Percentiles rank a stretch among this genome's conserved stretches.
Evolutionary conservation across 2,329 filamentous ascomycete species (phyloP).

Genomic region (Sarocladium oryzae): DNA sequence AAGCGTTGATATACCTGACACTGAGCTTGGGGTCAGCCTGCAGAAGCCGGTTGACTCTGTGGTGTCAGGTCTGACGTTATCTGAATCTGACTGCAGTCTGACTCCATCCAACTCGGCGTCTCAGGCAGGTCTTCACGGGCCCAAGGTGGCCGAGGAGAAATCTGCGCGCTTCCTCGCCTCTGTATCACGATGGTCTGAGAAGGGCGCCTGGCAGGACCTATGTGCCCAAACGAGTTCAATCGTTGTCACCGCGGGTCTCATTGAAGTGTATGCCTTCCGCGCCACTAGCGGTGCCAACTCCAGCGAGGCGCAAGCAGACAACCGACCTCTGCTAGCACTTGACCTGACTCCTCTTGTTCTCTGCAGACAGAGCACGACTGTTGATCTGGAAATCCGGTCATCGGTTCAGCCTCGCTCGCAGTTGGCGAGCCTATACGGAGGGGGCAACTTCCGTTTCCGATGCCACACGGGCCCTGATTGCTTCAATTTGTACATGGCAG

Average conservation of each 20-base stretch:
- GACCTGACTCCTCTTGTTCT: slow-evolving; percentile 89
- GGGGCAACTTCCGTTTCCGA: slow-evolving; percentile 82
- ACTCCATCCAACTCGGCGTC: slow-evolving; percentile 78
- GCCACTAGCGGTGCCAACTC: slow-evolving; percentile 12
- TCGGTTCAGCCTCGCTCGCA: slow-evolving; percentile 68
- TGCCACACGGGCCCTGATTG: slow-evolving; percentile 72
- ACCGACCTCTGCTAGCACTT: slow-evolving; percentile 56
- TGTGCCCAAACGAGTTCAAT: slow-evolving; percentile 46
- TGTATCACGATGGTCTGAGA: slow-evolving; percentile 58
- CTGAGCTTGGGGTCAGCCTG: slow-evolving; percentile 52
- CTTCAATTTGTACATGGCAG: slow-evolving; percentile 72
- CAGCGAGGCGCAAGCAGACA: slow-evolving; percentile 29
- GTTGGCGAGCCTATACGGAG: slow-evolving; percentile 55
- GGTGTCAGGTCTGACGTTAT: slow-evolving; percentile 38
- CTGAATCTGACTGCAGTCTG: slow-evolving; percentile 53
- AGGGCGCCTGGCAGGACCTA: slow-evolving; percentile 55
- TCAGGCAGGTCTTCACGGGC: slow-evolving; percentile 57
- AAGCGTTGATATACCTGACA: slow-evolving; percentile 53
- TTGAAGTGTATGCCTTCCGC: slow-evolving; percentile 47
- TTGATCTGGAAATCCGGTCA: slow-evolving; percentile 91
- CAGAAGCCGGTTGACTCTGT: slow-evolving; percentile 22
- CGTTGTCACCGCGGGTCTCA: slow-evolving; percentile 49
- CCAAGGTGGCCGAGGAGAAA: slow-evolving; percentile 31
- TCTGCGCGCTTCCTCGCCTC: slow-evolving; percentile 43
- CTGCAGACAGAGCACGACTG: slow-evolving; percentile 80